A percentile compares a stretch with the other conserved stretches of the same genome.
These are phyloP conservation scores for Dioscorea cayenensis DNA, from an alignment of 116 monocot genomes.

Conservation along the genomic window DNA sequence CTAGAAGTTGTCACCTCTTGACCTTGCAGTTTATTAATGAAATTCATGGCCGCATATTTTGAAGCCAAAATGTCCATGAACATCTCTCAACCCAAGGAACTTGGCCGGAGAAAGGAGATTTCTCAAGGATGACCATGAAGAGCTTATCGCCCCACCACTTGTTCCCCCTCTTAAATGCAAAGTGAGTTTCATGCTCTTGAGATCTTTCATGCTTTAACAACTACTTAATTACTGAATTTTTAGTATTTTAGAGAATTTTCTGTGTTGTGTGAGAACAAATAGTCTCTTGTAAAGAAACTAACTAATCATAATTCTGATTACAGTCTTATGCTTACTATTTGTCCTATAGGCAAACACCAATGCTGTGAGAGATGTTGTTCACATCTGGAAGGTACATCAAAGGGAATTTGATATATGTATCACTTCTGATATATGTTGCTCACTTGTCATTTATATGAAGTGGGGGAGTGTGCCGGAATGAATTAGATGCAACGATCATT, in stretches of 20 bases:
- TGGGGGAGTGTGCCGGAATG: slow-evolving; percentile 40
- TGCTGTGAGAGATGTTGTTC: slow-evolving; percentile 31
- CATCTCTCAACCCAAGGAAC: slow-evolving; percentile 5
- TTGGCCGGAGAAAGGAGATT: neutral
- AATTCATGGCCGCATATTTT: slow-evolving; percentile 30
- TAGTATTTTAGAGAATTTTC: neutral
- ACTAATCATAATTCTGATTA: neutral
- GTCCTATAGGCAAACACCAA: slow-evolving; percentile 37
- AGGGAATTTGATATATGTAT: neutral
- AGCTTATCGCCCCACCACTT: neutral
- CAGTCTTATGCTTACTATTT: slow-evolving; percentile 27
- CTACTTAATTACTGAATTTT: too few species aligned
- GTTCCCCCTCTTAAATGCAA: slow-evolving; percentile 25
- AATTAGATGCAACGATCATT: slow-evolving; percentile 28
- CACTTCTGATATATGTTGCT: too few species aligned
- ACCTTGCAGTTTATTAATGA: neutral
- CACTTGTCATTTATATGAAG: neutral
- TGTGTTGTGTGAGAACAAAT: neutral
- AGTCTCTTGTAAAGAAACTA: neutral
- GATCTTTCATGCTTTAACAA: too few species aligned
- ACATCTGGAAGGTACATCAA: slow-evolving; percentile 28
- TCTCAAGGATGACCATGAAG: neutral
- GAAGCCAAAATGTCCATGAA: slow-evolving; percentile 27
- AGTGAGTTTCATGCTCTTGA: slow-evolving; percentile 4
- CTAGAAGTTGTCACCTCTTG: neutral